Evolutionary conservation across 2,329 filamentous ascomycete genomes (phyloP), one percentile per base, ranked within the genome.

Genomic region (Arthrobotrys musiformis): DNA sequence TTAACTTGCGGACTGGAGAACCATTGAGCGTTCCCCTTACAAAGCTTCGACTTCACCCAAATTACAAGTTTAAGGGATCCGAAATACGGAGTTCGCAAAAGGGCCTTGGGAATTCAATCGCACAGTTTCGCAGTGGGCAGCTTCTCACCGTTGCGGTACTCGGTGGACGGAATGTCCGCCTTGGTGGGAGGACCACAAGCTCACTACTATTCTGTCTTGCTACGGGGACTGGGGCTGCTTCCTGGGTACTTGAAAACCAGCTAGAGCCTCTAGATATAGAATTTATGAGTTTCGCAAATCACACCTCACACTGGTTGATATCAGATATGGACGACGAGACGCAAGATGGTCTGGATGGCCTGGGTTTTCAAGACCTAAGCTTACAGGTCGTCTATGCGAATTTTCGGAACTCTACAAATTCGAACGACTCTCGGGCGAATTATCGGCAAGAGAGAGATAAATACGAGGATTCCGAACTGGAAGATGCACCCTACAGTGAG

Each of bases 1-100:
- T 69, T n/a, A 76, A 76, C 58, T 42, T 76, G n/a, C 46, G 64
- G n/a, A 76, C 54, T 11, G 72, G 72, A 28, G 37, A 60, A 42
- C 60, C 64, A 0, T n/a, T 66, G 9, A 50, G 37, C 1, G 35
- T 70, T 8, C 46, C 58, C 8, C 28, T 44, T 13, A 11, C 50
- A 5, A 44, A 64, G 33, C 37, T 76, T n/a, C 46, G 63, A n/a
- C 33, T 76, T 22, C 48, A 70, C 26, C 56, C 64, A 1, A 76
- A 70, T 28, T 70, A 52, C 22, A 37, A 28, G n/a, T 76, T 52
- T 8, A 66, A 52, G 15, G 19, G 17, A 8, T 58, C 54, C 13
- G 24, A 37, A 9, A 24, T 58, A 40, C 54, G 33, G 13, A 11
- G 19, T 26, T 24, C 19, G 17, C 17, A 58, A 11, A 24, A 15